Base-by-base conservation (phyloP, 257 asterid genomes). In the Solanum peruvianum region DNA sequence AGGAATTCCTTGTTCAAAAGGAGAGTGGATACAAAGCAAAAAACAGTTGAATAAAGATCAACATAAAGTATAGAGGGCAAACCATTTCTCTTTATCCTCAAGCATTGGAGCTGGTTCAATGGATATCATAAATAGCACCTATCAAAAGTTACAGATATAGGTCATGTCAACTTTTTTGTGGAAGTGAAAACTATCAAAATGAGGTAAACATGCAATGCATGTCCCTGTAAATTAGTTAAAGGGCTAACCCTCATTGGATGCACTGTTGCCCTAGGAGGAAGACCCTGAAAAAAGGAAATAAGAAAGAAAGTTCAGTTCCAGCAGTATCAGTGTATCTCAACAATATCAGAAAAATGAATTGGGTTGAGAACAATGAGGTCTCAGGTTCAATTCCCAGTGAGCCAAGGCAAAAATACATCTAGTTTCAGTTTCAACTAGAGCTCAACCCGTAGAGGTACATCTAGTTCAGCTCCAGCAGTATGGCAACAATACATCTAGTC, bases 71-170 rank as follows among this genome's bases (percentile, higher is more conserved):
- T 90, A 56, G 83, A 90, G 86, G 91, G 86, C 94, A 86, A 86
- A 95, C 99, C 99, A 97, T 91, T 95, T 97, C 89, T 97, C 99
- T 91, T 96, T 97, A 90, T 97, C 99, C 92, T 95, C 99, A 21
- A 97, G 99, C 99, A 95, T 97, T 77, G 99, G 99, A 90, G 99
- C 98, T 83, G 99, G 99, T 90, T 97, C 99, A 72, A 88, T 94
- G 82, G 98, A 95, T 88, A 95, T 97, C 99, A 95, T 97, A 89
- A 97, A 97, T 90, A 97, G 91, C 77, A 97, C 99, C 99, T 97
- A 88, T 73, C 90, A 92, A 88, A 89, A 92, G 81, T 85, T 87
- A 88, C 89, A 52, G 62, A 16, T 16, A 49, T 47, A 29, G 44
- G 62, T 49, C 85, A 80, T 29, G 84, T 15, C 84, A 78, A 45